Conservation (phyloP, 495 filamentous ascomycete genomes). For the Penicillium canariense region DNA sequence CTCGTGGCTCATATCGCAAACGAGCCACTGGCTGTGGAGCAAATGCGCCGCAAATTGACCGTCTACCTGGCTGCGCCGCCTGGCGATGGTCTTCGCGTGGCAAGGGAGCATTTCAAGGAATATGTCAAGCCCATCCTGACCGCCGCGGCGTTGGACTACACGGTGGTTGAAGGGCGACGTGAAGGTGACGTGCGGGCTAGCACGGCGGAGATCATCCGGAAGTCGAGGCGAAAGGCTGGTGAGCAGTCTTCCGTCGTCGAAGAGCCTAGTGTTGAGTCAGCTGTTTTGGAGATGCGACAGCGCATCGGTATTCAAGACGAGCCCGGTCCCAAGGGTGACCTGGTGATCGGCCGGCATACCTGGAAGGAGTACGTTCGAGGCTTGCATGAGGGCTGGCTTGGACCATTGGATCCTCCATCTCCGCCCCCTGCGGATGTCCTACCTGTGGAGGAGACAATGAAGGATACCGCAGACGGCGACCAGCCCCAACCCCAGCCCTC, state of each 20-base stretch:
- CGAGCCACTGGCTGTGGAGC: conserved; percentile 66
- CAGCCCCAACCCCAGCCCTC: too few species aligned
- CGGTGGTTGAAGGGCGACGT: conserved; percentile 84
- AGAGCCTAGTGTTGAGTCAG: conserved; percentile 47
- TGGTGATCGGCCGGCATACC: conserved; percentile 86
- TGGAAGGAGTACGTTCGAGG: conserved; percentile 98
- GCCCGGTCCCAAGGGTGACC: conserved; percentile 72
- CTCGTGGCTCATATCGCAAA: conserved; percentile 83
- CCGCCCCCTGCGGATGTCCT: conserved; percentile 24
- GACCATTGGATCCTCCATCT: conserved; percentile 62
- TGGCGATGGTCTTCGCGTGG: conserved; percentile 72
- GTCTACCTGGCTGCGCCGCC: conserved; percentile 85
- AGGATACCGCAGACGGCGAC: conserved; percentile 33
- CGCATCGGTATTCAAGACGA: conserved; percentile 64
- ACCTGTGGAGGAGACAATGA: conserved; percentile 23
- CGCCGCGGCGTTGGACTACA: conserved; percentile 88
- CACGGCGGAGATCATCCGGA: conserved; percentile 78
- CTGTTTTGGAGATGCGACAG: conserved; percentile 54
- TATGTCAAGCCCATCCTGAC: conserved; percentile 93
- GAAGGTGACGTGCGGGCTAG: conserved; percentile 85
- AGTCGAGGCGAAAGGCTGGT: conserved; percentile 54
- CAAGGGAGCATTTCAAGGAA: conserved; percentile 91
- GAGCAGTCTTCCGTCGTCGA: conserved; percentile 45
- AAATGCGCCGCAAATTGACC: conserved; percentile 80
- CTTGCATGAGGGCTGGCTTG: conserved; percentile 94